Evolutionary conservation across 2,329 filamentous ascomycete genomes (phyloP).

Genomic region (Plenodomus lindquistii): DNA sequence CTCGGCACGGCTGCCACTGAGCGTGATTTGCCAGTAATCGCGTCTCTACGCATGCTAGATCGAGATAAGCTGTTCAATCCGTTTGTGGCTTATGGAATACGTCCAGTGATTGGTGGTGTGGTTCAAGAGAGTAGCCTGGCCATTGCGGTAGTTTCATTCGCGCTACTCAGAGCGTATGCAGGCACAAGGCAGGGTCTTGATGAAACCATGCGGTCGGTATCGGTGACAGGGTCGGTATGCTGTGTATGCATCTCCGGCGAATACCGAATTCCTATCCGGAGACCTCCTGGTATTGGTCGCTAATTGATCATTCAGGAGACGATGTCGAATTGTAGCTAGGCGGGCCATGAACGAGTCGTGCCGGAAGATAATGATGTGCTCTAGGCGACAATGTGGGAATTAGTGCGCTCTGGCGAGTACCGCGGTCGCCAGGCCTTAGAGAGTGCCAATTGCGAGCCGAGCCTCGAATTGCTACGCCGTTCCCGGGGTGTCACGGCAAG

Average conservation of each 20-base stretch:
- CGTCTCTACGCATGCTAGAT: neutral
- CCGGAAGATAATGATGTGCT: neutral
- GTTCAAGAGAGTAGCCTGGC: neutral
- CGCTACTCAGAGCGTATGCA: slow-evolving; percentile 1
- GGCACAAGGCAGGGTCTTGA: slow-evolving; percentile 13
- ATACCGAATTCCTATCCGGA: slow-evolving; percentile 1
- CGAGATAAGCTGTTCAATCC: neutral
- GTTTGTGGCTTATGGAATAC: neutral
- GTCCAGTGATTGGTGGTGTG: neutral
- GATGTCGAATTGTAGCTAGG: neutral
- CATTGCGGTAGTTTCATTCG: neutral
- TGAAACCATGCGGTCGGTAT: slow-evolving; percentile 13
- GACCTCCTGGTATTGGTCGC: neutral
- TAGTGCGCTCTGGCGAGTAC: neutral
- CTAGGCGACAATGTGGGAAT: neutral
- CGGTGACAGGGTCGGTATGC: slow-evolving; percentile 4
- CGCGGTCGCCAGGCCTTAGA: neutral
- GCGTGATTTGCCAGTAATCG: neutral
- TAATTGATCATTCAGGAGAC: neutral
- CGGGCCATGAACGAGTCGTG: neutral
- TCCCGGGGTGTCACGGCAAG: slow-evolving; percentile 6
- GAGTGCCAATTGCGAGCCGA: neutral
- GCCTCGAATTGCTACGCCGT: slow-evolving; percentile 2
- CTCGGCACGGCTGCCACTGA: neutral
- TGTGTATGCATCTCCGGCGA: slow-evolving; percentile 1